These are phyloP conservation scores for Bipolaris cookei DNA, from an alignment of 2,329 filamentous ascomycete species.

Conservation along the genomic window DNA sequence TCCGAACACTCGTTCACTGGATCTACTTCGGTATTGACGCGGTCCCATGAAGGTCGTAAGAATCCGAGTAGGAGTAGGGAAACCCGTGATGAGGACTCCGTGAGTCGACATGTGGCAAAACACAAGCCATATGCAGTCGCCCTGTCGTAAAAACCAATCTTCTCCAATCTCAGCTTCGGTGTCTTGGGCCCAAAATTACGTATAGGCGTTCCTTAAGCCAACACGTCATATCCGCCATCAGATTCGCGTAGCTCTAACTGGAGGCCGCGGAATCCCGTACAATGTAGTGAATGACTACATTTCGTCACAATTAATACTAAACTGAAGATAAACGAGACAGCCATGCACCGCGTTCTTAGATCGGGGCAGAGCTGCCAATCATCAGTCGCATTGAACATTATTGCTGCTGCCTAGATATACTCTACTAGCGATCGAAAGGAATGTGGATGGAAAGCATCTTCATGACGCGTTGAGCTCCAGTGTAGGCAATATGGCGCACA, in stretches of 20 bases:
- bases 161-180: neutral
- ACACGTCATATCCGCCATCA: neutral
- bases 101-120: neutral
- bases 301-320: neutral
- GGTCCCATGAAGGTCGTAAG: neutral
- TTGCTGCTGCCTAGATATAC: neutral
- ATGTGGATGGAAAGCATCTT: neutral
- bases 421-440: neutral
- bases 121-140: too few relatives aligned
- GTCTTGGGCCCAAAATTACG: neutral
- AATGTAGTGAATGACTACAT: neutral
- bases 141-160: neutral
- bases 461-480: conserved; percentile 8
- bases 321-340: neutral
- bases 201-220: neutral
- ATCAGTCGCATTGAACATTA: neutral
- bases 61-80: neutral
- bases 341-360: neutral
- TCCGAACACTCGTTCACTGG: neutral
- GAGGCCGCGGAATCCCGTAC: conserved; percentile 3
- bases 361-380: neutral
- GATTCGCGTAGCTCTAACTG: neutral
- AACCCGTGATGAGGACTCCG: neutral
- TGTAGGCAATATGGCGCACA: neutral
- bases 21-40: neutral